These are phyloP conservation scores for Rhizophora mangle DNA, from an alignment of 345 rosid genomes.

Conservation along the genomic window DNA sequence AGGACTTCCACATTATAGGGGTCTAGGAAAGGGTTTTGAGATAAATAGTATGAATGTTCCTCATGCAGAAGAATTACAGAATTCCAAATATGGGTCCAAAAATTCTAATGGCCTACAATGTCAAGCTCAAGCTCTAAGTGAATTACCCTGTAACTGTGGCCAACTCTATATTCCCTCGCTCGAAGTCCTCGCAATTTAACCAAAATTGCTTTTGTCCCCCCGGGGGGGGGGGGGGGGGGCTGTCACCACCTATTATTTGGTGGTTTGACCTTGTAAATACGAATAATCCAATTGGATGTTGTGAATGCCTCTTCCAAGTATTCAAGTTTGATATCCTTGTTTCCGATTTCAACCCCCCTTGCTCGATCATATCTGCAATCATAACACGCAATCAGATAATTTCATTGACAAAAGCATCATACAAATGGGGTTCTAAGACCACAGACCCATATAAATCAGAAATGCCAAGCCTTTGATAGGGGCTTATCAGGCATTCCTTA, in stretches of 20 bases:
- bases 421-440: too few species aligned
- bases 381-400: not conserved
- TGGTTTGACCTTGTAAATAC: conserved; percentile 93
- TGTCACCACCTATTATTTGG: conserved; percentile 87
- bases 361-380: not conserved
- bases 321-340: conserved; percentile 87
- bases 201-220: not conserved
- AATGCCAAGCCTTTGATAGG: too few species aligned
- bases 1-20: too few species aligned
- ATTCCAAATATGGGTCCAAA: not conserved
- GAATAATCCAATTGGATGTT: conserved; percentile 95
- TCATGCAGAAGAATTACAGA: not conserved
- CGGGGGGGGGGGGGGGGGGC: not conserved
- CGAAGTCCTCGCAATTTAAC: not conserved
- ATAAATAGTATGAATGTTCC: not conserved
- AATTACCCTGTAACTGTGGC: not conserved
- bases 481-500: too few species aligned
- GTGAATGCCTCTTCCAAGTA: conserved; percentile 96
- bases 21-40: too few species aligned
- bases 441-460: too few species aligned
- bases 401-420: not conserved
- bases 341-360: conserved; percentile 28
- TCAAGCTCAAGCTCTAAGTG: not conserved
- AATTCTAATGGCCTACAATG: not conserved
- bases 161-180: not conserved